Base-by-base conservation (phyloP, 2,329 filamentous ascomycete species). In the Cladophialophora chaetospira region DNA sequence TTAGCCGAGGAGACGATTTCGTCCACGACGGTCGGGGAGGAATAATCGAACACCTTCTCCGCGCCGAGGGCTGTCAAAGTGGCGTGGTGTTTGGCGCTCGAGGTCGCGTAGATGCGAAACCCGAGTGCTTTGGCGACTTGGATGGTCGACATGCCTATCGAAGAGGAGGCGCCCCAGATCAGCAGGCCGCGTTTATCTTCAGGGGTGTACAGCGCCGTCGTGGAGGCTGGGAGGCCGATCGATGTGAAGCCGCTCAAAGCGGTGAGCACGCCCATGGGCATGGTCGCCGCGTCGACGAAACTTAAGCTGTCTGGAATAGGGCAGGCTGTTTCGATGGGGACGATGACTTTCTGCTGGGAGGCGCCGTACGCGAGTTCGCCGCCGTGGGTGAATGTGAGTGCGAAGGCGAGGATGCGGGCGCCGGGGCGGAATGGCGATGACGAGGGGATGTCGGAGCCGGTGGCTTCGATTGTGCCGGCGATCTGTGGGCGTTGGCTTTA, bases 131-230 rank as follows among this genome's bases (percentile, higher is more conserved):
- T 66, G 17, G 76, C 68, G 17, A 70, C 69, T 46, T 78, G 75
- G 5, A 76, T 69, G 1, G 72, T 69, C 13, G 68, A 72, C 35
- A 70, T 69, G 2, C 76, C 75, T 23, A 77, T 71, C 3, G 71
- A 73, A 1, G 71, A 73, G 4, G 72, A 70, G 2, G 71, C 75
- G 29, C 76, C 76, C 73, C 74, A 78, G 17, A 78, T 57, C 23
- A 78, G 55, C 17, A 79, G 62, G 1, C 65, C 67, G 25, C 65
- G 53, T 15, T 69, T 68, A 6, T 65, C 63, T 23, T 52, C 47
- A 0, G 68, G 51, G 8, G 49, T 58, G 36, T 66, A 66, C 31
- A 42, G 53, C 11, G 63, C 64, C 15, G 68, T 60, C 17, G 61
- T 58, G 4, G 68, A 58, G 17, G 58, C 58, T 9, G 65, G 57